Evolutionary conservation across 306 rosid species (phyloP).

Genomic region (Hippophae rhamnoides): DNA sequence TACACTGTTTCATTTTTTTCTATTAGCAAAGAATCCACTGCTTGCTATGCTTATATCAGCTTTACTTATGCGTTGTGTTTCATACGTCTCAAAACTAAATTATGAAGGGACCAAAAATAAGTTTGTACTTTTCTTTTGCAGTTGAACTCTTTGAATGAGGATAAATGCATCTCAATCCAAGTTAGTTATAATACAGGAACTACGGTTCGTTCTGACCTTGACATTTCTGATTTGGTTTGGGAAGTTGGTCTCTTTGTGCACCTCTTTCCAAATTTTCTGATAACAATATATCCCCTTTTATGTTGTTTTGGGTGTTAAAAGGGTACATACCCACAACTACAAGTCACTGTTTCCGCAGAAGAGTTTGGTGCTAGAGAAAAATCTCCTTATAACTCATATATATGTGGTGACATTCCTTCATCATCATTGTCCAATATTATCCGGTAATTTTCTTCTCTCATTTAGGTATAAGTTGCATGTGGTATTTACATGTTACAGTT

Average conservation of each 20-base stretch:
- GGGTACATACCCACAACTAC: slow-evolving; percentile 38
- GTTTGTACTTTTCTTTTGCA: slow-evolving; percentile 28
- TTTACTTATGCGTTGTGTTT: background rate
- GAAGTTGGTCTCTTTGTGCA: background rate
- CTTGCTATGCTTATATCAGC: slow-evolving; percentile 8
- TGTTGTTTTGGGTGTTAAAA: slow-evolving; percentile 24
- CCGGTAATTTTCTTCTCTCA: slow-evolving; percentile 41
- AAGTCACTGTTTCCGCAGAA: slow-evolving; percentile 52
- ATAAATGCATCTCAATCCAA: slow-evolving; percentile 44
- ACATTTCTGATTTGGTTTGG: slow-evolving; percentile 11
- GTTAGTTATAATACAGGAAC: slow-evolving; percentile 33
- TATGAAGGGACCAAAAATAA: slow-evolving; percentile 6
- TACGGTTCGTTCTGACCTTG: slow-evolving; percentile 37
- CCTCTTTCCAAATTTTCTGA: background rate
- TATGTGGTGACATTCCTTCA: slow-evolving; percentile 31
- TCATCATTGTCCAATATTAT: slow-evolving; percentile 41
- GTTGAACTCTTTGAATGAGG: slow-evolving; percentile 46
- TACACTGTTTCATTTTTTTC: slow-evolving; percentile 8
- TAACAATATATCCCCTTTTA: slow-evolving; percentile 13
- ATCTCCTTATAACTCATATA: slow-evolving; percentile 29
- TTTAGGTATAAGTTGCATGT: background rate
- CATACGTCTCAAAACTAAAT: slow-evolving; percentile 5
- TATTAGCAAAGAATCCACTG: slow-evolving; percentile 13
- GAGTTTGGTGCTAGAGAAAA: slow-evolving; percentile 53
- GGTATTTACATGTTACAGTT: background rate